phyloP scores from a whole-genome alignment of 2,329 filamentous ascomycete genomes.

The Gaeumannomyces sp. region DNA sequence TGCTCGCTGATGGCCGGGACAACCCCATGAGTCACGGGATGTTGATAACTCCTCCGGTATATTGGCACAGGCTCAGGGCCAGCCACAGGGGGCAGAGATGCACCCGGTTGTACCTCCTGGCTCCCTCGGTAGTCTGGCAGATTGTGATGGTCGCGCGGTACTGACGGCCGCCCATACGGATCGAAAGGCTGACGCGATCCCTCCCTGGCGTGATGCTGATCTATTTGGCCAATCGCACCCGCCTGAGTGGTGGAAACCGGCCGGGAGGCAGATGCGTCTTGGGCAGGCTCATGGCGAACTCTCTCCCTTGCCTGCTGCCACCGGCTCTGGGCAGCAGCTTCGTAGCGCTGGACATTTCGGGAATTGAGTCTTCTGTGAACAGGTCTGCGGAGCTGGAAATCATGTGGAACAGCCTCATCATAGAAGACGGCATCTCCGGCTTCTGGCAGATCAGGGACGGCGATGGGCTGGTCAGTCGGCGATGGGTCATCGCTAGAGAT shows the following conservation, averaged over 20 bases:
- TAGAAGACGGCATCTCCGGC: not conserved
- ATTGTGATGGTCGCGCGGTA: not conserved
- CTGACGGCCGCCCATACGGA: not conserved
- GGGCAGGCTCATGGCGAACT: slow-evolving; percentile 4
- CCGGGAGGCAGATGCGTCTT: not conserved
- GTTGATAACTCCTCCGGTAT: not conserved
- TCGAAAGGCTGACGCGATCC: not conserved
- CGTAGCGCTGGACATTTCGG: slow-evolving; percentile 5
- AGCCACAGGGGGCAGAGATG: not conserved
- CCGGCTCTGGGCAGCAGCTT: slow-evolving; percentile 9
- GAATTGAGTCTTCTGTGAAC: slow-evolving; percentile 7
- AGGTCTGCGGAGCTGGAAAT: not conserved
- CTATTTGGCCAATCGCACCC: not conserved
- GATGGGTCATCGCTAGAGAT: not conserved
- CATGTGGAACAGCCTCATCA: not conserved
- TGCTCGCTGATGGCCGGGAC: not conserved
- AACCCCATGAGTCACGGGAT: not conserved
- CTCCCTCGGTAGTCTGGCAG: not conserved
- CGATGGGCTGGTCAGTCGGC: not conserved
- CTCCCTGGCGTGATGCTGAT: not conserved
- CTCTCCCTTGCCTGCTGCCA: slow-evolving; percentile 9
- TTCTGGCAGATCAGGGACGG: not conserved
- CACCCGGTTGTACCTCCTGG: not conserved
- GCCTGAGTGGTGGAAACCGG: not conserved
- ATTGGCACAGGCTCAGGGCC: not conserved